These are phyloP conservation scores for Rubia yunnanensis DNA, from an alignment of 257 asterid genomes.

Conservation along the genomic window DNA sequence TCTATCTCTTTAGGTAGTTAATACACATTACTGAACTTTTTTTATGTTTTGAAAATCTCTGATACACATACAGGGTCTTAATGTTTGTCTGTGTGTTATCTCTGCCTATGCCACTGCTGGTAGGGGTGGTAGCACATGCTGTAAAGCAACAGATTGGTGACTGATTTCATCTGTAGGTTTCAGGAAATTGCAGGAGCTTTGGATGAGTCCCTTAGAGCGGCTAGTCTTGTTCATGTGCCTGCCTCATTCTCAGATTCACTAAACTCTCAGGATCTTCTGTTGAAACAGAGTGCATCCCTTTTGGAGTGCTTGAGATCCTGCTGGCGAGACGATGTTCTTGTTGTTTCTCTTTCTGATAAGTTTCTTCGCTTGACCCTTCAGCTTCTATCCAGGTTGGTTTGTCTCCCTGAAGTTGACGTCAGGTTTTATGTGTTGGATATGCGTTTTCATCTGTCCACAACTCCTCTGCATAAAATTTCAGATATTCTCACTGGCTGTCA, in stretches of 20 bases:
- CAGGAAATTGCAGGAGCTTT: conserved; percentile 97
- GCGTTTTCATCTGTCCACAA: neutral
- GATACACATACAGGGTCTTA: neutral
- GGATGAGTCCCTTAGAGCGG: conserved; percentile 73
- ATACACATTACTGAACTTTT: no score
- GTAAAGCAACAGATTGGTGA: conserved; percentile 13
- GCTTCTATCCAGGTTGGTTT: conserved; percentile 77
- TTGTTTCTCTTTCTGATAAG: conserved; percentile 87
- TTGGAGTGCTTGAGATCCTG: conserved; percentile 86
- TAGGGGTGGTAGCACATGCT: neutral
- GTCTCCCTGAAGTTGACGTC: conserved; percentile 9
- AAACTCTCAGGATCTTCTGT: conserved; percentile 39
- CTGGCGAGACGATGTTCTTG: conserved; percentile 86
- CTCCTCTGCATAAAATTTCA: conserved; percentile 18
- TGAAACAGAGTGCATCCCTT: conserved; percentile 74
- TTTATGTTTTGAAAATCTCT: no score
- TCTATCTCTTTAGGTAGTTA: no score
- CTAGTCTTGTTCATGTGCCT: conserved; percentile 45
- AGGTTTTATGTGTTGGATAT: neutral
- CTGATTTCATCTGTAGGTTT: conserved; percentile 49
- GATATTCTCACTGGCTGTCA: conserved; percentile 84
- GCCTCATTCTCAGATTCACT: conserved; percentile 32
- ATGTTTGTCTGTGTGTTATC: neutral
- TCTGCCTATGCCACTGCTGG: neutral
- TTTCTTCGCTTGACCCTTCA: conserved; percentile 89